phyloP scores from a whole-genome alignment of 495 filamentous ascomycete species.

The Podospora anserina region DNA sequence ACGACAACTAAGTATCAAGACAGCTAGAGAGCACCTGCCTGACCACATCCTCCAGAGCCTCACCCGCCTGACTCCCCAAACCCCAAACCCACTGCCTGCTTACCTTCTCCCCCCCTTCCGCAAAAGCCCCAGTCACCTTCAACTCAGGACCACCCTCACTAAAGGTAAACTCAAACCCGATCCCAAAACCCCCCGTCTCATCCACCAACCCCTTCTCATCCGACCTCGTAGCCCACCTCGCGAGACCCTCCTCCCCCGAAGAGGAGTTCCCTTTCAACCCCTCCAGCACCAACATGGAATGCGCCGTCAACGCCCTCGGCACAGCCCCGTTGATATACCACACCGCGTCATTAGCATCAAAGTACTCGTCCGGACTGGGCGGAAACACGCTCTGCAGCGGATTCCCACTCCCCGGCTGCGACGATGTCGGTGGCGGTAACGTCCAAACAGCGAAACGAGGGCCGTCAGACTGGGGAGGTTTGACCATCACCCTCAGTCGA shows the following conservation, averaged over 20 bases:
- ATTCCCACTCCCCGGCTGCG: slow-evolving; percentile 14
- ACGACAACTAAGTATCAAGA: neutral
- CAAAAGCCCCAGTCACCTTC: slow-evolving; percentile 13
- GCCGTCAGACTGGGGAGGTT: slow-evolving; percentile 26
- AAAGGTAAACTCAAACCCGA: slow-evolving; percentile 20
- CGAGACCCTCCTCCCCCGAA: neutral
- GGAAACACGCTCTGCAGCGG: slow-evolving; percentile 16
- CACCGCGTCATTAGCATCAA: slow-evolving; percentile 19
- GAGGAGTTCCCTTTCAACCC: neutral
- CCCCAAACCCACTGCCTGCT: neutral
- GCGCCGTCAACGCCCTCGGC: slow-evolving; percentile 25
- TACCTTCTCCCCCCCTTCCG: slow-evolving; percentile 6
- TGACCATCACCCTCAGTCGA: slow-evolving; percentile 34
- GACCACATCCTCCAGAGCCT: slow-evolving; percentile 11
- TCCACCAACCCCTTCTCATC: slow-evolving; percentile 23
- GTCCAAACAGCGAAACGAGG: slow-evolving; percentile 33
- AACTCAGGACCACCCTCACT: slow-evolving; percentile 12
- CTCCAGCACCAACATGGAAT: slow-evolving; percentile 13
- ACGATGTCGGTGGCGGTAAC: slow-evolving; percentile 22
- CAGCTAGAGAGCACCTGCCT: slow-evolving; percentile 15
- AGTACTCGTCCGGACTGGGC: slow-evolving; percentile 20
- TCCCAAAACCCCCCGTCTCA: slow-evolving; percentile 19
- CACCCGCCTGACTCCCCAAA: neutral
- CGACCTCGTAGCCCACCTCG: slow-evolving; percentile 16
- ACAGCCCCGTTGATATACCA: slow-evolving; percentile 27